These are phyloP conservation scores for Pyrrhoderma noxium DNA, from an alignment of 1,284 basidiomycete species.

Conservation along the genomic window DNA sequence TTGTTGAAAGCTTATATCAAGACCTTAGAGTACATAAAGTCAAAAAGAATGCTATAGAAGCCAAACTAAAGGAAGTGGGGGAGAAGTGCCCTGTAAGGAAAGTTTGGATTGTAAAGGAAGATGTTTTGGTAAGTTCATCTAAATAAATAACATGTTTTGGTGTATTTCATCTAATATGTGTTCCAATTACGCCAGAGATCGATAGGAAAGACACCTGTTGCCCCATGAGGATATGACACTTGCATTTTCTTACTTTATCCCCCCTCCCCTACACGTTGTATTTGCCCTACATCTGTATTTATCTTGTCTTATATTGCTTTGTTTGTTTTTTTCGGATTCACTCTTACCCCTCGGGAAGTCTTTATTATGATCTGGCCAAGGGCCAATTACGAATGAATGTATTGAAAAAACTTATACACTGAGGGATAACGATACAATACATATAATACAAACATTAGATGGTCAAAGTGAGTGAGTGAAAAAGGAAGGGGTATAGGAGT, in stretches of 20 bases:
- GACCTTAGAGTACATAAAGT: slow-evolving; percentile 59
- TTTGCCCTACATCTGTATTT: no score
- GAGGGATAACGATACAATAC: neutral
- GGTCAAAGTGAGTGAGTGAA: no score
- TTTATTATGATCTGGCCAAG: no score
- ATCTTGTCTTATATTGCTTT: neutral
- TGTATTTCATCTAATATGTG: no score
- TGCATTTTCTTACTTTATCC: no score
- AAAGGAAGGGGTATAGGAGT: slow-evolving; percentile 17
- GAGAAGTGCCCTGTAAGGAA: slow-evolving; percentile 65
- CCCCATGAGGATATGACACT: neutral
- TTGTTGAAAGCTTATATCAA: slow-evolving; percentile 66
- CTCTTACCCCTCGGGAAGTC: no score
- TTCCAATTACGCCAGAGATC: neutral
- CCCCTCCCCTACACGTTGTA: no score
- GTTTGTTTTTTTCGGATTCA: slow-evolving; percentile 1
- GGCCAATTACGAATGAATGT: no score
- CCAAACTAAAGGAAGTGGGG: slow-evolving; percentile 65
- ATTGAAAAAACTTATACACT: no score
- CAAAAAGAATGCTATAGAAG: slow-evolving; percentile 76
- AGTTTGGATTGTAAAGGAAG: slow-evolving; percentile 58
- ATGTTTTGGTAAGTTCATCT: slow-evolving; percentile 27
- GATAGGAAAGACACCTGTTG: neutral
- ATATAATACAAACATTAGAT: no score
- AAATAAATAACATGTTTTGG: neutral